Evolutionary conservation across 192 early-diverging fungal genomes (phyloP).

Genomic region (Coemansia reversa): DNA sequence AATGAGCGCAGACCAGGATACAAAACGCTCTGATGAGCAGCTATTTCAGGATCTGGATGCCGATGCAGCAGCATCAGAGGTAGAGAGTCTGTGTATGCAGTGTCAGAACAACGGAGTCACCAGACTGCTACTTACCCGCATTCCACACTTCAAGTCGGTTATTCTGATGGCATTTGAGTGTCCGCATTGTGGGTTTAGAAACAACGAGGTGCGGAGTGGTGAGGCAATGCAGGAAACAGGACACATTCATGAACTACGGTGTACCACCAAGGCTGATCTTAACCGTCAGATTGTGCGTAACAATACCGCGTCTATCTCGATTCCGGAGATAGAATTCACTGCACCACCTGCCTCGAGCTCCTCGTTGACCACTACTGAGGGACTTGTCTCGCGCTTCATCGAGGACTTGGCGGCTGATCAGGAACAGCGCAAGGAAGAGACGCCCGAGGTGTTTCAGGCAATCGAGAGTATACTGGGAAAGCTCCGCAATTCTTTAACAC

Average conservation of each 20-base stretch:
- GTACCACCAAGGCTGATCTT: conserved; percentile 73
- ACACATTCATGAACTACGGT: conserved; percentile 60
- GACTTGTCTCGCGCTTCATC: conserved; percentile 69
- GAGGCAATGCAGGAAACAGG: conserved; percentile 81
- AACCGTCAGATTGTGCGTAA: conserved; percentile 92
- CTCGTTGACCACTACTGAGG: conserved; percentile 89
- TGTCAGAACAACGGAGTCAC: conserved; percentile 88
- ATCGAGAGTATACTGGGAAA: conserved; percentile 70
- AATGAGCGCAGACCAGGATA: too few species aligned
- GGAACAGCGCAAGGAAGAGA: conserved; percentile 68
- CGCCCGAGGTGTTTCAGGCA: conserved; percentile 67
- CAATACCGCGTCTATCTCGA: conserved; percentile 70
- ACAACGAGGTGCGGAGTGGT: conserved; percentile 90
- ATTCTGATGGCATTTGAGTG: conserved; percentile 83
- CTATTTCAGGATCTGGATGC: conserved; percentile 72
- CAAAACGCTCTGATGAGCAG: conserved; percentile 9
- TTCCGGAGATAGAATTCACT: conserved; percentile 85
- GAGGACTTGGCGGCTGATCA: conserved; percentile 82
- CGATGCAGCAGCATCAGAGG: conserved; percentile 68
- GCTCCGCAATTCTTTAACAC: conserved; percentile 58
- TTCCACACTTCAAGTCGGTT: conserved; percentile 91
- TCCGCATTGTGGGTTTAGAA: conserved; percentile 82
- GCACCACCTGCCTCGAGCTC: conserved; percentile 82
- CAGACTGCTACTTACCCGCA: conserved; percentile 80
- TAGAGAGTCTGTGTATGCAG: conserved; percentile 89